A percentile compares a stretch with the other conserved stretches of the same genome.
Conservation (phyloP, 2,329 filamentous ascomycete genomes). For the Hypoxylon sp. region DNA sequence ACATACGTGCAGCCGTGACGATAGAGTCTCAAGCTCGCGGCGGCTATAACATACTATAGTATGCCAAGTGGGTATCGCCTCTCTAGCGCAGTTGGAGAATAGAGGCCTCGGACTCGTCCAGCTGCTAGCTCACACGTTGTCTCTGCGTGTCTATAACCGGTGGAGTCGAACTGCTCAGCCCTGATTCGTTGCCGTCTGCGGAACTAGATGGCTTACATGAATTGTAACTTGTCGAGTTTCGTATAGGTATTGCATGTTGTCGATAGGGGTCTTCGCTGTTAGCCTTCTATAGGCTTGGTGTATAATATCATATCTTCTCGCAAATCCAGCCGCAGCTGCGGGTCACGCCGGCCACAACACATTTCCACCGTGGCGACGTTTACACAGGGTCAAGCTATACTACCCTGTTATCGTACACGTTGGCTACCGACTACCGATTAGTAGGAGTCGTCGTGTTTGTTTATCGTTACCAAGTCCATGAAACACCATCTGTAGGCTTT, state of each 20-base stretch:
- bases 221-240: neutral
- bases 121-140: neutral
- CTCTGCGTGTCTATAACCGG: neutral
- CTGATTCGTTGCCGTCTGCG: neutral
- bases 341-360: too few relatives aligned
- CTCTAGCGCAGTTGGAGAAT: constrained; percentile 8
- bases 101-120: neutral
- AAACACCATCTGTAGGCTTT: too few relatives aligned
- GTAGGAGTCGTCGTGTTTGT: too few relatives aligned
- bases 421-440: too few relatives aligned
- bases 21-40: constrained; percentile 7
- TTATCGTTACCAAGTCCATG: too few relatives aligned
- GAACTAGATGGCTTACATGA: neutral
- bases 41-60: constrained; percentile 9
- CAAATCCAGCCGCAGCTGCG: too few relatives aligned
- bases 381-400: too few relatives aligned
- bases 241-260: too few relatives aligned
- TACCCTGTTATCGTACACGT: too few relatives aligned
- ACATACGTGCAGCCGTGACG: neutral
- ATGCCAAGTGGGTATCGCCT: constrained; percentile 21
- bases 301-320: too few relatives aligned
- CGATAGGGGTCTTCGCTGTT: neutral
- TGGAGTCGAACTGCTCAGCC: neutral
- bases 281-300: neutral
- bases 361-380: too few relatives aligned